phyloP scores from a whole-genome alignment of 2,329 filamentous ascomycete species.

The Fusarium tupiense region DNA sequence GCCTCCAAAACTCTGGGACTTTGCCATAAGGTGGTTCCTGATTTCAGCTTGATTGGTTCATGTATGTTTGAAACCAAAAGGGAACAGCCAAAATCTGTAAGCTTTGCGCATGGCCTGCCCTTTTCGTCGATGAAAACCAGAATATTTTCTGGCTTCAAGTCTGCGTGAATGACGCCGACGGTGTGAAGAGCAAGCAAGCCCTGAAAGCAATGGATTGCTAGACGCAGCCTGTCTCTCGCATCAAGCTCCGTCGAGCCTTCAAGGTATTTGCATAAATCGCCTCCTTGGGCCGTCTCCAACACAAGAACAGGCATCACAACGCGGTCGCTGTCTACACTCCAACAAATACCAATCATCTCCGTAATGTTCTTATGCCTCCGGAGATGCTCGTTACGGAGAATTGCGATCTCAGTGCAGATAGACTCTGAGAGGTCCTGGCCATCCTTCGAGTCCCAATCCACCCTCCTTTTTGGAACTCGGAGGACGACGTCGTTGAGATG shows the following conservation, averaged over 20 bases:
- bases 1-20: not conserved
- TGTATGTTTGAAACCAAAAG: not conserved
- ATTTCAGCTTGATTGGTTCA: not conserved
- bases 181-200: not conserved
- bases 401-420: not conserved
- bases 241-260: not conserved
- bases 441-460: fast-evolving
- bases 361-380: not conserved
- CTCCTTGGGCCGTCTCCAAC: not conserved
- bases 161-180: not conserved
- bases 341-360: not conserved
- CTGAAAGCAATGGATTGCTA: not conserved
- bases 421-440: not conserved
- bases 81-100: not conserved
- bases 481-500: not conserved
- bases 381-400: not conserved
- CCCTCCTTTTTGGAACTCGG: fast-evolving
- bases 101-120: not conserved
- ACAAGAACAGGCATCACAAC: not conserved
- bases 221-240: not conserved
- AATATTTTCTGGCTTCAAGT: not conserved
- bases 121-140: not conserved
- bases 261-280: not conserved
- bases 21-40: not conserved
- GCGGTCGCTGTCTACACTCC: not conserved